Base-by-base conservation (phyloP, 805 yeast species). In the Kluyveromyces lactis region DNA sequence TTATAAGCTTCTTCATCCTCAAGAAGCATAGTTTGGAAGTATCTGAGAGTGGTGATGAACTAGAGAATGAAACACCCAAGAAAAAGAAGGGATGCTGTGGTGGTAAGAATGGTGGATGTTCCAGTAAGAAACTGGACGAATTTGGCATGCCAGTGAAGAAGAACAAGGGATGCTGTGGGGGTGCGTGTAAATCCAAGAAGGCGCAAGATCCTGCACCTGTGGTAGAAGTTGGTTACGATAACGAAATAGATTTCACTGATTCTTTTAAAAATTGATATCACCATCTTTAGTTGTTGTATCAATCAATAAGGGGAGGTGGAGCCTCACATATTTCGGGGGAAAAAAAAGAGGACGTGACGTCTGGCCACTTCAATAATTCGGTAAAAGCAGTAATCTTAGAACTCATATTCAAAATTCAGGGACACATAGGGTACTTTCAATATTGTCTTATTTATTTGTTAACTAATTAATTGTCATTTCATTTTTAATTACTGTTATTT, bases 161-260 rank as follows among this genome's bases (percentile, higher is more conserved):
- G 27, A 21, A n/a, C n/a, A 51, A 51, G 32, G 46, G 49, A 13
- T 55, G 56, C 12, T 51, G 61, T 18, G 63, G 68, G 44, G 53
- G 59, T 18, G 41, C 49, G 4, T 58, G 63, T 41, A 51, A 60
- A 5, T 53, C 61, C 18, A 58, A 55, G 29, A 49, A 58, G 38
- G 52, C 51, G 40, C 49, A 47, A 17, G 40, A 34, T 18, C 13
- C 26, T 15, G 26, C 41, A 34, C 29, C 42, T 36, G 17, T 46
- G 31, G 21, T 52, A 43, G 50, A 47, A 5, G 38, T 62, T 4
- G 62, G 64, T 11, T 55, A 66, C 40, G 71, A 67, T 46, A 39
- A 62, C 4, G 63, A 65, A 10, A 56, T 67, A 40, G 72, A 68
- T 46, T 68, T 67, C 47, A 68, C 72, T 0, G 48, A 58, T 12